Base-by-base conservation (phyloP, 306 rosid genomes). In the Vicia faba region DNA sequence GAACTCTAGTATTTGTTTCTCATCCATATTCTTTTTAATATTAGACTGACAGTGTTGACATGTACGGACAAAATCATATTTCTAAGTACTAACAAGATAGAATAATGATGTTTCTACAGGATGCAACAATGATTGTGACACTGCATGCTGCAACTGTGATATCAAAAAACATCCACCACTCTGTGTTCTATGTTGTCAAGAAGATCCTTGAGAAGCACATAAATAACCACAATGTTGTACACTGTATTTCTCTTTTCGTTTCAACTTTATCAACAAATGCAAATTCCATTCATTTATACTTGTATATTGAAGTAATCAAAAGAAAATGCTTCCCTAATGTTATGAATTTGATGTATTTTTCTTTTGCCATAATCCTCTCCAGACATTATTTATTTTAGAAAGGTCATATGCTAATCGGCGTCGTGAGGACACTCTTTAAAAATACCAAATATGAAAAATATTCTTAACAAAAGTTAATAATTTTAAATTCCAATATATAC, bases 41-140 rank as follows among this genome's bases (percentile, higher is more conserved):
- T 25, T 18, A 49, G 26, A 18, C 5, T 18, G 26, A 23, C 28
- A 18, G 2, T 18, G 20, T 49, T 18, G 5, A 18, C 55, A 49
- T 10, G 43, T 56, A 40, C 35, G 43, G 8, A 7, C 11, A 43
- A 31, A 5, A 11, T 8, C 72, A 41, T 40, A 40, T 13, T 71
- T 6, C 12, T 31, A 9, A 56, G 20, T 29, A 16, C 61, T 64
- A 29, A 69, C 57, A 50, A 56, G 19, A 55, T 33, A 29, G 66
- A 33, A 14, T 9, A 44, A n/a, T 23, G 64, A 41, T 61, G 38
- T 58, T 15, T 79, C 13, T 81, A 74, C 77, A 89, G 96, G 98
- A 81, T 93, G 98, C 83, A 89, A 88, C 83, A 88, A 93, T 54
- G 89, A 86, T 68, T 86, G 93, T 40, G 88, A 86, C 62, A 80